Evolutionary conservation across 2,329 filamentous ascomycete genomes (phyloP).

Genomic region (Fusarium sp.): DNA sequence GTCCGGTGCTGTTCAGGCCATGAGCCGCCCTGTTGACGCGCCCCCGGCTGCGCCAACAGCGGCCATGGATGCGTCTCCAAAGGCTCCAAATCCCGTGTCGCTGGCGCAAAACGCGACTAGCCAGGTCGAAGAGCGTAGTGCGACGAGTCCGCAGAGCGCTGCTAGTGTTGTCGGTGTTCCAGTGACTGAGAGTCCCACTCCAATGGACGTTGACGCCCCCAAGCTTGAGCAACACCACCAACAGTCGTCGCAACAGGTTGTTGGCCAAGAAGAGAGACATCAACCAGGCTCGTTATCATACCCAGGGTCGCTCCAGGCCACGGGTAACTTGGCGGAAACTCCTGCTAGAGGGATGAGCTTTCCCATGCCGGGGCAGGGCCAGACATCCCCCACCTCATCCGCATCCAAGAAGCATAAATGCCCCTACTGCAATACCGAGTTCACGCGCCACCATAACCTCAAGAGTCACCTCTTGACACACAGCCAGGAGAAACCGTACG

Average conservation of each 20-base stretch:
- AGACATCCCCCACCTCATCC: conserved; percentile 65
- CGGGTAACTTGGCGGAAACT: conserved; percentile 54
- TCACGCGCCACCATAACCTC: conserved; percentile 95
- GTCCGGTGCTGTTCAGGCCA: conserved; percentile 59
- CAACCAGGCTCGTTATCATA: conserved; percentile 63
- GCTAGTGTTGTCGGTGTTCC: conserved; percentile 54
- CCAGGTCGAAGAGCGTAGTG: conserved; percentile 50
- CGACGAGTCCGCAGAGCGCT: conserved; percentile 56
- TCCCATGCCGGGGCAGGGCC: conserved; percentile 58
- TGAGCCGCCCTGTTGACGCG: conserved; percentile 65
- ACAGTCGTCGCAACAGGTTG: conserved; percentile 50
- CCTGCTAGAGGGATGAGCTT: conserved; percentile 63
- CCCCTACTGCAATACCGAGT: conserved; percentile 94
- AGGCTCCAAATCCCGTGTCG: conserved; percentile 47
- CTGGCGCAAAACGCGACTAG: conserved; percentile 47
- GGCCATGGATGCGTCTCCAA: conserved; percentile 53
- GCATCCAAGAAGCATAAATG: conserved; percentile 90
- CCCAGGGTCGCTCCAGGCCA: conserved; percentile 59
- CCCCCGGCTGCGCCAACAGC: conserved; percentile 55
- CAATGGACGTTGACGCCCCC: conserved; percentile 61
- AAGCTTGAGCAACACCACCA: conserved; percentile 44
- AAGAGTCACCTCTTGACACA: conserved; percentile 98
- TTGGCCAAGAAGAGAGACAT: conserved; percentile 60
- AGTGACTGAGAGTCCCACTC: conserved; percentile 59
- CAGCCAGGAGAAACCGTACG: conserved; percentile 97